Percentiles rank a stretch among this genome's conserved stretches.
Evolutionary conservation across 139 green algal species (phyloP).

Genomic region (Eudorina sp.): DNA sequence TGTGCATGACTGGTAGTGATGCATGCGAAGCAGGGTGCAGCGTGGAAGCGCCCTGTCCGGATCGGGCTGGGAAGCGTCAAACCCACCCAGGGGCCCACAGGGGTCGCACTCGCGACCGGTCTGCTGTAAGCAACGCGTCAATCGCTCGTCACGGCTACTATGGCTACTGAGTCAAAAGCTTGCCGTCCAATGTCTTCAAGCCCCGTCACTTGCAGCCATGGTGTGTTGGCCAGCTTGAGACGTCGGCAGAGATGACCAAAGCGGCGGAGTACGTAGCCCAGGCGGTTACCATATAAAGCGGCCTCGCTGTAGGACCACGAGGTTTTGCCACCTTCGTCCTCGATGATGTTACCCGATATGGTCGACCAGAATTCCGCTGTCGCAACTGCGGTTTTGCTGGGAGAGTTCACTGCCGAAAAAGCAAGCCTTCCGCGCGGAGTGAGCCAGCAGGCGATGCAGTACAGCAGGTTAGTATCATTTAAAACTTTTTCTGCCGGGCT

Average conservation of each 20-base stretch:
- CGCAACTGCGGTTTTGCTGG: background rate
- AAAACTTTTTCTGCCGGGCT: background rate
- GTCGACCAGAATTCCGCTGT: background rate
- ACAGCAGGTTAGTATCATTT: background rate
- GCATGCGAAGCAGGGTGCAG: too few species aligned
- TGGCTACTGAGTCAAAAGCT: too few species aligned
- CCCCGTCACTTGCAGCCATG: constrained; percentile 27
- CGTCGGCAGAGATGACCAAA: background rate
- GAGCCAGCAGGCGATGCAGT: background rate
- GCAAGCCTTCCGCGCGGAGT: background rate
- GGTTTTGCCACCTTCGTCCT: background rate
- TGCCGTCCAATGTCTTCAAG: constrained; percentile 23
- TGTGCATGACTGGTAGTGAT: too few species aligned
- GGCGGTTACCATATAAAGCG: constrained; percentile 6
- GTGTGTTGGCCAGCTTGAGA: constrained; percentile 1
- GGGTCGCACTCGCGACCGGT: too few species aligned
- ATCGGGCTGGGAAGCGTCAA: too few species aligned
- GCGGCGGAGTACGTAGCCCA: constrained; percentile 3
- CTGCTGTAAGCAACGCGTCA: too few species aligned
- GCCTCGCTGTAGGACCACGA: constrained; percentile 16
- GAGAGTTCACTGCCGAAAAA: background rate
- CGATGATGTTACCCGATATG: background rate
- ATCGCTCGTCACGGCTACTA: too few species aligned
- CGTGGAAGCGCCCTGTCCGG: too few species aligned
- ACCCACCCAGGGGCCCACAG: too few species aligned